Evolutionary conservation across 2,329 filamentous ascomycete genomes (phyloP).

Genomic region (Aspergillus fumigatus): DNA sequence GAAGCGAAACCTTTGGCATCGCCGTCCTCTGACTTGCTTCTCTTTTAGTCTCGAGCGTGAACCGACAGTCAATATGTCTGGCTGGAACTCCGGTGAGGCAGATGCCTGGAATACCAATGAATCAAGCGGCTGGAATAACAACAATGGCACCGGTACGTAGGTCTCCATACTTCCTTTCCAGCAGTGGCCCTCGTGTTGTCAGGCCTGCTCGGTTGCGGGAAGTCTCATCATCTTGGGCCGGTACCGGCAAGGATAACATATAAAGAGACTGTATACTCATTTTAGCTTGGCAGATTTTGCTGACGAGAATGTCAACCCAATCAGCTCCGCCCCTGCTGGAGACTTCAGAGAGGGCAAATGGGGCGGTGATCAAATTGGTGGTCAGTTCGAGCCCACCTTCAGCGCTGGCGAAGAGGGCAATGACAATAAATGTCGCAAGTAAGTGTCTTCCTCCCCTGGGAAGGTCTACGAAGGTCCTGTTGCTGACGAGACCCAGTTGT

Average conservation of each 20-base stretch:
- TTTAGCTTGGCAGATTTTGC: neutral
- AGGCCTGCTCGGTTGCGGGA: neutral
- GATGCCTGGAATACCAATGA: constrained; percentile 1
- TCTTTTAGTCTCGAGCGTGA: neutral
- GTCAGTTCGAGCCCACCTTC: constrained; percentile 2
- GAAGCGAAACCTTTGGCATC: neutral
- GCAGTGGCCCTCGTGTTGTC: neutral
- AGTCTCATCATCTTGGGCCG: neutral
- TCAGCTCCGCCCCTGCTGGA: constrained; percentile 1
- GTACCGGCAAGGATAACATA: neutral
- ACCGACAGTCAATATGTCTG: constrained; percentile 1
- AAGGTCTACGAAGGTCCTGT: neutral
- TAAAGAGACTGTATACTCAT: neutral
- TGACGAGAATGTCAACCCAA: constrained; percentile 15
- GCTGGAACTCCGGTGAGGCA: constrained; percentile 2
- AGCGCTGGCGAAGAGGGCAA: constrained; percentile 3
- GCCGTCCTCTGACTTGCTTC: neutral
- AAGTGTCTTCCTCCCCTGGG: constrained; percentile 12
- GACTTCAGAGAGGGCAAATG: neutral
- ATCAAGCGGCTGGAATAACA: neutral
- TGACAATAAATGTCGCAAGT: constrained; percentile 35
- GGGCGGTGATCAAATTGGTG: constrained; percentile 1
- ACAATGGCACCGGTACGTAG: constrained; percentile 1
- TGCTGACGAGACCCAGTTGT: constrained; percentile 26
- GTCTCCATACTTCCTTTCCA: neutral